Base-by-base conservation (phyloP, 352 stramenopile genomes). In the Pythium brassicae region DNA sequence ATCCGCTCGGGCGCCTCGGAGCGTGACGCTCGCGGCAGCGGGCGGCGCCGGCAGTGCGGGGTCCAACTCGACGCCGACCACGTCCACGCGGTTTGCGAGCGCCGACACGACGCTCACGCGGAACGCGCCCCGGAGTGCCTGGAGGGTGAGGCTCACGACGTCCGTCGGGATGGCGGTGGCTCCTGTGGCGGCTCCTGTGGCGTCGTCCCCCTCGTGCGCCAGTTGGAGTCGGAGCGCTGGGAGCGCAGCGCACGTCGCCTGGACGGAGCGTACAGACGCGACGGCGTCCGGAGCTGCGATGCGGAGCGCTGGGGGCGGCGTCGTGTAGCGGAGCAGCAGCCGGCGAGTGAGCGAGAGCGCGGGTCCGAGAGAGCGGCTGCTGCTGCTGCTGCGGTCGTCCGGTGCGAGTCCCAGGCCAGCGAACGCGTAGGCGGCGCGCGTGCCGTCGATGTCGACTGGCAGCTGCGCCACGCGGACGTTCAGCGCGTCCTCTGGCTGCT, bases 1-100 rank as follows among this genome's bases (percentile, higher is more conserved):
- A 39, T 69, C 62, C 10, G 49, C 63, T 14, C 66, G 43, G 9
- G 50, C 27, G 8, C 62, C 62, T 51, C 63, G 55, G 10, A 74
- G 25, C 8, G 50, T 58, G 32, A 63, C 46, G 3, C n/a, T 43
- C 9, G 50, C 20, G 15, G 50, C 27, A 1, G 4, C 32, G 0
- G 15, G 9, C 4, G 26, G 57, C 12, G 20, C 40, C 19, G 50
- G 32, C 6, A 40, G 4, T 17, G 14, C 19, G 1, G 50, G 25
- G 10, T 59, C 57, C 29, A 59, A 34, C 3, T 32, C 25, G 3
- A 49, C 23, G n/a, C 20, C 29, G n/a, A 26, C 11, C 42, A 63
- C 44, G 25, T 45, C 34, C 35, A 63, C 46, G 27, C 57, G 51
- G 15, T 50, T 44, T 17, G 11, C 37, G 12, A 63, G 19, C 26